Conservation (phyloP, 176 grass and related monocot genomes). For the Ensete glaucum region DNA sequence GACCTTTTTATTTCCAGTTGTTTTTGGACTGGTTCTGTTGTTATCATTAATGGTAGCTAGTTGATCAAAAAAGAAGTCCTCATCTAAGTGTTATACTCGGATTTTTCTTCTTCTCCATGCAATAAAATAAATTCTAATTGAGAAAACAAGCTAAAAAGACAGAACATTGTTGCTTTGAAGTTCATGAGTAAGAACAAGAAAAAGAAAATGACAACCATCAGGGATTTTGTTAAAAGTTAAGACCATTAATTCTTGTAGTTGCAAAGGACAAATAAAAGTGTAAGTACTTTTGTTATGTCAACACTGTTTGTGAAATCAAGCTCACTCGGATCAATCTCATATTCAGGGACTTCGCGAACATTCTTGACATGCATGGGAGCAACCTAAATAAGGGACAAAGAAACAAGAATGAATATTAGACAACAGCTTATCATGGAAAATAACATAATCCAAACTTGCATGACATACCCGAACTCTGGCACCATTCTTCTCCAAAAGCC, state of each 20-base stretch:
- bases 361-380: constrained; percentile 85
- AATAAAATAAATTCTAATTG: neutral
- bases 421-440: neutral
- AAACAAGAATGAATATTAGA: neutral
- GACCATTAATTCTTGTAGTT: neutral
- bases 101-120: too few species aligned
- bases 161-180: neutral
- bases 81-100: too few species aligned
- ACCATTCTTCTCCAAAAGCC: constrained; percentile 87
- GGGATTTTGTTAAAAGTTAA: neutral
- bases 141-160: neutral
- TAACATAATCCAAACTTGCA: neutral
- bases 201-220: neutral
- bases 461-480: constrained; percentile 52
- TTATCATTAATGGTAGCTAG: too few species aligned
- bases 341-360: constrained; percentile 72
- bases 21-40: too few species aligned
- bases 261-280: neutral
- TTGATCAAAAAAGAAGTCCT: too few species aligned
- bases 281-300: constrained; percentile 57
- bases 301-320: constrained; percentile 71
- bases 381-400: constrained; percentile 35
- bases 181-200: neutral
- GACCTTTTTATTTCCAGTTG: too few species aligned
- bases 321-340: constrained; percentile 60